Evolutionary conservation across 768 basidiomycete genomes (phyloP).

Genomic region (Tephrocybe rancida): DNA sequence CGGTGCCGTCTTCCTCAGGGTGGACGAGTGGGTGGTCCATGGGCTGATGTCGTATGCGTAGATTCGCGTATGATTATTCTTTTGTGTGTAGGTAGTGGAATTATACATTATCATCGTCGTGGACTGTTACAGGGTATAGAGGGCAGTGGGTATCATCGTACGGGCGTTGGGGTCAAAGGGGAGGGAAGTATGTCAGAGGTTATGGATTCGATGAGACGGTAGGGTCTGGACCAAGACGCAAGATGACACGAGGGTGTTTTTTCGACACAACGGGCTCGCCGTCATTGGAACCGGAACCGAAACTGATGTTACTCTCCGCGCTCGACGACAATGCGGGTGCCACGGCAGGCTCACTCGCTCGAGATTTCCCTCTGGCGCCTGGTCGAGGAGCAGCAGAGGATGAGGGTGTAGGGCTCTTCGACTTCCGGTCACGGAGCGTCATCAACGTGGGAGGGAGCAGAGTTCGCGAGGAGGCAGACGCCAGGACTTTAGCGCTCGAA

Average conservation of each 20-base stretch:
- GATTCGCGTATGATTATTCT: not conserved
- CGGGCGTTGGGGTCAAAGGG: not conserved
- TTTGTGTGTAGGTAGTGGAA: not conserved
- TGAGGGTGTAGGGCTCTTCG: constrained; percentile 13
- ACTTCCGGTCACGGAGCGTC: constrained; percentile 16
- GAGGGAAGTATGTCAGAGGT: not conserved
- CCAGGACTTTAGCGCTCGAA: constrained; percentile 12
- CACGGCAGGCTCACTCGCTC: not conserved
- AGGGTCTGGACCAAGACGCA: constrained; percentile 32
- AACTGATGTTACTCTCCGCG: constrained; percentile 17
- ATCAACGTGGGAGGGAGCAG: constrained; percentile 6
- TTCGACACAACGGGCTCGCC: constrained; percentile 43
- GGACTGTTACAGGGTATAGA: not conserved
- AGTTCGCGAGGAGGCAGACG: constrained; percentile 2
- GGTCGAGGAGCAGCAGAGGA: constrained; percentile 4
- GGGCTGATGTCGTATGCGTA: constrained; percentile 38
- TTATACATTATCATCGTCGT: not conserved
- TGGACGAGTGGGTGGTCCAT: constrained; percentile 82
- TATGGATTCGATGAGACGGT: not conserved
- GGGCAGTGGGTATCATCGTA: not conserved
- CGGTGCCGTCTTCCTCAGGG: constrained; percentile 96
- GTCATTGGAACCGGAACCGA: constrained; percentile 33
- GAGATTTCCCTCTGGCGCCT: not conserved
- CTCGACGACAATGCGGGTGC: constrained; percentile 1
- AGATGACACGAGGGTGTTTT: constrained; percentile 34